Percentiles rank a stretch among this genome's conserved stretches.
Conservation (phyloP, 2,329 filamentous ascomycete species). For the Pseudocercospora cruenta region DNA sequence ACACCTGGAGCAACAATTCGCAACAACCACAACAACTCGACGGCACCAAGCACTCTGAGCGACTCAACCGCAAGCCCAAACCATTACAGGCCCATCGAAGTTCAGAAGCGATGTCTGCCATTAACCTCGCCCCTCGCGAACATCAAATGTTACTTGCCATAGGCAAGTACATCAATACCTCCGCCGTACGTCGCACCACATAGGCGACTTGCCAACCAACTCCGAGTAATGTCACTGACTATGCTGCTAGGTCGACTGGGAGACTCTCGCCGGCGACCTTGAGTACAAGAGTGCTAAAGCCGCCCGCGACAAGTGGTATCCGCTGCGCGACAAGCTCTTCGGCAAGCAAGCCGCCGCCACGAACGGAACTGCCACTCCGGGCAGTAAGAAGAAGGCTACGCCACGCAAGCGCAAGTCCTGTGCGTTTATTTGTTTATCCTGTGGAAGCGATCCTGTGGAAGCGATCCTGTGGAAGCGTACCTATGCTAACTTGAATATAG, state of each 20-base stretch:
- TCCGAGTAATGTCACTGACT: background rate
- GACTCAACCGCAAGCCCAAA: background rate
- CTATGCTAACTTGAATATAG: background rate
- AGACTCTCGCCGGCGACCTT: background rate
- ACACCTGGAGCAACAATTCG: no score
- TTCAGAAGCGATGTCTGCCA: constrained; percentile 19
- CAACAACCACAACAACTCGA: background rate
- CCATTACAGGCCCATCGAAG: background rate
- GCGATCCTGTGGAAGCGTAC: no score
- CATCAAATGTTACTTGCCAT: constrained; percentile 22
- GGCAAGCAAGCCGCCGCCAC: constrained; percentile 4
- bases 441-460: no score
- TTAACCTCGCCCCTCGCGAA: constrained; percentile 28
- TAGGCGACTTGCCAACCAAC: background rate
- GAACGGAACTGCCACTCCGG: constrained; percentile 7
- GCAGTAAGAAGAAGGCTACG: constrained; percentile 14
- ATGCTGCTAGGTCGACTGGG: constrained; percentile 6
- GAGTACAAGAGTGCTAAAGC: constrained; percentile 5
- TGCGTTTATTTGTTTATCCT: no score
- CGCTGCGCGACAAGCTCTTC: constrained; percentile 6
- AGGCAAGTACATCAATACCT: constrained; percentile 1
- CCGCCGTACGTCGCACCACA: background rate
- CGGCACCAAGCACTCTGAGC: background rate
- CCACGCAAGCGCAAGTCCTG: constrained; percentile 20
- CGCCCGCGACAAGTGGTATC: constrained; percentile 10